Conservation (phyloP, 331 rosid species). For the Pyrus hybrid region DNA sequence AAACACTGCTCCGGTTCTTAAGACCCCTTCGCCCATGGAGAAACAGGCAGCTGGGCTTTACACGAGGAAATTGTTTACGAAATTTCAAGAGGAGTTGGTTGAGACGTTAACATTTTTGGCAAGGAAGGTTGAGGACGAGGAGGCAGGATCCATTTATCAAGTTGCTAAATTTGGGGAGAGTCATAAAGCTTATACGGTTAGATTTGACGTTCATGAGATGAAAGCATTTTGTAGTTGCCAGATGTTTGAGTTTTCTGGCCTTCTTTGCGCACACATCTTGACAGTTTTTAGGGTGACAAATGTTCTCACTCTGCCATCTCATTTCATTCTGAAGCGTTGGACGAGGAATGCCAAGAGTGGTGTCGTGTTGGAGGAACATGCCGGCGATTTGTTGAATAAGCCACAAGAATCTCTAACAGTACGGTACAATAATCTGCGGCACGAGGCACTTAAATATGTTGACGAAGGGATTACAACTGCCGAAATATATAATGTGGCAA, state of each 20-base stretch:
- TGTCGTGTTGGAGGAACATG: conserved; percentile 34
- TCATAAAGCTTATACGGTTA: conserved; percentile 31
- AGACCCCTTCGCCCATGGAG: conserved; percentile 64
- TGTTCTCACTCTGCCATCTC: conserved; percentile 49
- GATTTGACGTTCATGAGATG: conserved; percentile 29
- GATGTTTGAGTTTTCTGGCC: conserved; percentile 51
- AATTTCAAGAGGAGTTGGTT: conserved; percentile 50
- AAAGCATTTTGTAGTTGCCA: conserved; percentile 55
- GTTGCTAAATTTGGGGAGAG: conserved; percentile 47
- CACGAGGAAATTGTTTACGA: conserved; percentile 46
- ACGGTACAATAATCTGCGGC: conserved; percentile 37
- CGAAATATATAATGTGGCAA: conserved; percentile 27
- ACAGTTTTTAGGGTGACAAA: conserved; percentile 57
- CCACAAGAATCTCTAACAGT: conserved; percentile 28
- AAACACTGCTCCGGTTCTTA: conserved; percentile 39
- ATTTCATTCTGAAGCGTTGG: conserved; percentile 47
- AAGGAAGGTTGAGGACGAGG: conserved; percentile 38
- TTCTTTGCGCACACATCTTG: conserved; percentile 53
- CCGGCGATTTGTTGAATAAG: conserved; percentile 21
- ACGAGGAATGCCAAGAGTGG: conserved; percentile 52
- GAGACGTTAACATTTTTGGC: conserved; percentile 52
- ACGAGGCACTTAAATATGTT: conserved; percentile 41
- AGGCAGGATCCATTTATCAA: conserved; percentile 19
- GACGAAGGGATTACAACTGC: conserved; percentile 29
- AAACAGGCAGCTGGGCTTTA: conserved; percentile 48